Conservation (phyloP, 2,329 filamentous ascomycete species). For the Fonsecaea erecta region DNA sequence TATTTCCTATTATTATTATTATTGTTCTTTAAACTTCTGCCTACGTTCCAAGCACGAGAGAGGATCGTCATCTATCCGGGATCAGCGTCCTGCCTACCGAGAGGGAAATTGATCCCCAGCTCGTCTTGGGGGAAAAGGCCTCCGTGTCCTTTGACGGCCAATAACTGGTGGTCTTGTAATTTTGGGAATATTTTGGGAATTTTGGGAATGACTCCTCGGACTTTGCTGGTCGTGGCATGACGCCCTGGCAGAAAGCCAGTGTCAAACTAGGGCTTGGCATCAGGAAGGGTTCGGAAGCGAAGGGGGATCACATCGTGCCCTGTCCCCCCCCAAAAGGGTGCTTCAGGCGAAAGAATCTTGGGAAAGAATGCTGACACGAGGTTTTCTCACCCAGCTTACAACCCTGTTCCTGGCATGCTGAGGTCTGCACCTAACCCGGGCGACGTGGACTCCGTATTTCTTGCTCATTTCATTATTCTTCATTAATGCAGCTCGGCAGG, state of each 20-base stretch:
- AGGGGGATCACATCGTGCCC: neutral
- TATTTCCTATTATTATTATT: neutral
- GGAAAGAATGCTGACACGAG: neutral
- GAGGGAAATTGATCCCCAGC: constrained; percentile 6
- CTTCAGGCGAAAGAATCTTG: too few species aligned
- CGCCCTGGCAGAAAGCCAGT: constrained; percentile 6
- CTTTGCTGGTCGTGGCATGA: constrained; percentile 8
- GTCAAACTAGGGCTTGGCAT: constrained; percentile 21
- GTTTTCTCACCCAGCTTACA: too few species aligned
- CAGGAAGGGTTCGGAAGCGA: neutral
- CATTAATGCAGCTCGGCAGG: too few species aligned
- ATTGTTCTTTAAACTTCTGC: neutral
- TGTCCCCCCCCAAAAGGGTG: too few species aligned
- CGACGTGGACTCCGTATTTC: neutral
- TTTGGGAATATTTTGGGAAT: neutral
- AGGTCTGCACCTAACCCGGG: neutral
- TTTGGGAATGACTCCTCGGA: neutral
- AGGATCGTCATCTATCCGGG: neutral
- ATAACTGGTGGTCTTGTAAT: constrained; percentile 8
- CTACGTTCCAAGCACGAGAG: neutral
- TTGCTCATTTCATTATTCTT: neutral
- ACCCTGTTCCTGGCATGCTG: neutral
- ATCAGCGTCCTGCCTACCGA: neutral
- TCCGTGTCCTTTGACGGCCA: constrained; percentile 8
- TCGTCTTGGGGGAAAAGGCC: constrained; percentile 3